Base-by-base conservation (phyloP, 1,284 basidiomycete genomes). In the Coniferiporia sulphurascens region DNA sequence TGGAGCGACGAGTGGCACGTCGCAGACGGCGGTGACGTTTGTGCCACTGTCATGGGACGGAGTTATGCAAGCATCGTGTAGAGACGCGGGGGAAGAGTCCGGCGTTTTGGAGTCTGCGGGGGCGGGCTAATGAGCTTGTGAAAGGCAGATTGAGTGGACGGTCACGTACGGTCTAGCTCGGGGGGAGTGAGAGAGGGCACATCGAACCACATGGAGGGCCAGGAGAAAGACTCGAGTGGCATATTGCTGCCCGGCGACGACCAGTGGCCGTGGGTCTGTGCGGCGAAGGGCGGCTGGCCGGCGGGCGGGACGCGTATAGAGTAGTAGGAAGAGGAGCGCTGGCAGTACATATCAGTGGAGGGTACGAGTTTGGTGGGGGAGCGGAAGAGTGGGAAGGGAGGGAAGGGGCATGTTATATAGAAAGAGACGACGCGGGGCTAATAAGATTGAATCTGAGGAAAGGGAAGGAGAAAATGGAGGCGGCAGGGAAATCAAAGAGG, bases 141-240 rank as follows among this genome's bases (percentile, higher is more conserved):
- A 41, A 52, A 41, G 58, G 50, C 27, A 21, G 10, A n/a, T 46
- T 13, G 50, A 13, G 34, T 46, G 35, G 49, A 35, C 12, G 45
- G 35, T 38, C 17, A 62, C 60, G 50, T 38, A 62, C 60, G 60
- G 34, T 58, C 55, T 34, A 62, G 60, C 51, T 58, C 60, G 19
- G 60, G 60, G 12, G 54, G 27, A 8, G 48, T 27, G 6, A 60
- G 19, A 15, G 60, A 58, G 19, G 60, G 56, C 15, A 62, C 51
- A 32, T 62, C 56, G 43, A 62, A 62, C 60, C 60, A 62, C 44
- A 58, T n/a, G 43, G 56, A 54, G 13, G 60, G 60, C 60, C 60
- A 62, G 15, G 60, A 51, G 45, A 62, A 62, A 8, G 60, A 12
- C 52, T 62, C 60, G 15, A 53, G 56, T 22, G 38, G 17, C 9